Evolutionary conservation across 2,329 filamentous ascomycete species (phyloP).

Genomic region (Celoporthe dispersa): DNA sequence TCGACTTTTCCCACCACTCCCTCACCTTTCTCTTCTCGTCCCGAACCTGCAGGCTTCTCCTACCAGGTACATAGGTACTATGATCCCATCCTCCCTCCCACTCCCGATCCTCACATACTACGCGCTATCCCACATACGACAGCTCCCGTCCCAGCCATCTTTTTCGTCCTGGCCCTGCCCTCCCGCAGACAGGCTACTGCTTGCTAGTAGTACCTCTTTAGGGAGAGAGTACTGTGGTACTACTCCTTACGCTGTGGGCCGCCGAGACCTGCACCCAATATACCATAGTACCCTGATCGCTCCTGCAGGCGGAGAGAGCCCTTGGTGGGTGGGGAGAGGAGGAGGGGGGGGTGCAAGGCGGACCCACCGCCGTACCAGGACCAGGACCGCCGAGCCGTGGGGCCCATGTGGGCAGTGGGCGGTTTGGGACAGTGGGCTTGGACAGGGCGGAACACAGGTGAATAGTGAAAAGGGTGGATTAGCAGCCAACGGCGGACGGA

Average conservation of each 20-base stretch:
- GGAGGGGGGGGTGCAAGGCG: too few species aligned
- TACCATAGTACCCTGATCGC: not conserved
- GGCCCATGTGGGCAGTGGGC: not conserved
- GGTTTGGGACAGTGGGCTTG: not conserved
- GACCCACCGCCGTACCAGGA: not conserved
- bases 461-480: not conserved
- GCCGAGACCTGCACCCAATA: not conserved
- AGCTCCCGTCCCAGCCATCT: not conserved
- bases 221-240: not conserved
- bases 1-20: conserved; percentile 1
- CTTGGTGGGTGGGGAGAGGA: too few species aligned
- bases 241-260: not conserved
- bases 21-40: not conserved
- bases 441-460: not conserved
- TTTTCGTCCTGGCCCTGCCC: not conserved
- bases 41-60: not conserved
- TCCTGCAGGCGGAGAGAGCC: conserved; percentile 2
- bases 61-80: not conserved
- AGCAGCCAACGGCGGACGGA: not conserved
- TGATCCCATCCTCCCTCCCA: not conserved
- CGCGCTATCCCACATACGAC: not conserved
- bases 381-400: not conserved
- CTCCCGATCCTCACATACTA: not conserved
- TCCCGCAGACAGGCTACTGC: not conserved
- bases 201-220: not conserved